These are phyloP conservation scores for Pleurozium schreberi DNA, from an alignment of 225 moss, liverwort and hornwort species.

Conservation along the genomic window DNA sequence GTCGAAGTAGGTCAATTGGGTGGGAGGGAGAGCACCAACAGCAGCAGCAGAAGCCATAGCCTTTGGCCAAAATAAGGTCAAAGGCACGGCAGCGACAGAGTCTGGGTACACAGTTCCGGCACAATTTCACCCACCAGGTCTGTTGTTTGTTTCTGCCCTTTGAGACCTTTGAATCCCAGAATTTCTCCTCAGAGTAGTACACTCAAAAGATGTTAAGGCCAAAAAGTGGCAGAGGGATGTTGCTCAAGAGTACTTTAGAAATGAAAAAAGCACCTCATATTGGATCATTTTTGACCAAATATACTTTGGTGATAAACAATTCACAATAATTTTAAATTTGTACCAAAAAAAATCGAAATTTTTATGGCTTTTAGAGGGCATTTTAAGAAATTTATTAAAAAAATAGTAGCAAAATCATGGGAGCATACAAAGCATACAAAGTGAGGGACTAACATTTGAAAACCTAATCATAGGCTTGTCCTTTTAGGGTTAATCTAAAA, in stretches of 20 bases:
- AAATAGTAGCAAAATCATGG: background rate
- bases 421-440: too few relatives aligned
- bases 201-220: background rate
- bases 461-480: too few relatives aligned
- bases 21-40: slow-evolving; percentile 1
- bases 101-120: background rate
- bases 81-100: background rate
- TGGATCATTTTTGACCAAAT: background rate
- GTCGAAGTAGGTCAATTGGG: slow-evolving; percentile 46
- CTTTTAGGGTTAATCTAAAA: too few relatives aligned
- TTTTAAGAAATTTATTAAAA: background rate
- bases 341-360: background rate
- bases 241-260: background rate
- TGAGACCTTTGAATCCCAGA: background rate
- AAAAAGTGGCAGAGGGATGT: background rate
- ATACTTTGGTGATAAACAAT: background rate
- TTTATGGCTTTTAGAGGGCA: background rate
- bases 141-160: background rate
- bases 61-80: background rate
- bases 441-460: too few relatives aligned
- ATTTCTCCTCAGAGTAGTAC: background rate
- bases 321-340: background rate
- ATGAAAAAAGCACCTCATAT: background rate
- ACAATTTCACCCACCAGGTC: background rate
- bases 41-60: background rate